Conservation (phyloP, 306 rosid species). For the Trifolium subterraneum region DNA sequence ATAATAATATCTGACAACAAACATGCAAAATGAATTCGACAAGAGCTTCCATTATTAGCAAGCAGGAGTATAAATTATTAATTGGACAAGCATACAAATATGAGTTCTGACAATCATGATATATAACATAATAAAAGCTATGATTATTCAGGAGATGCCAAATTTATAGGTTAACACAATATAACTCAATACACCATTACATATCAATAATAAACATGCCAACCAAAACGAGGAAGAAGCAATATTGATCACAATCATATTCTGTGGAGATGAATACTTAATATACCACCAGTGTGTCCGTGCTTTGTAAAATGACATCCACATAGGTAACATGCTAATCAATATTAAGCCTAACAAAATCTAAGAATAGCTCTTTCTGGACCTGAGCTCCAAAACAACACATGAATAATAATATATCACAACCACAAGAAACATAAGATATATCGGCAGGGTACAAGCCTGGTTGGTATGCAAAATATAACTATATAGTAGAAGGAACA, state of each 20-base stretch:
- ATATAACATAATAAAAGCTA: not conserved
- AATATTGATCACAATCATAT: not conserved
- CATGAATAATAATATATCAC: slow-evolving; percentile 15
- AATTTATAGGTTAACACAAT: not conserved
- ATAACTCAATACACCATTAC: not conserved
- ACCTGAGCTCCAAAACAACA: not conserved
- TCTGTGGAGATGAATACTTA: not conserved
- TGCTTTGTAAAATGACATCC: not conserved
- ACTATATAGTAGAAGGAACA: slow-evolving; percentile 17
- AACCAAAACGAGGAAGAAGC: not conserved
- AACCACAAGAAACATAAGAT: not conserved
- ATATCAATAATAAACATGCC: not conserved
- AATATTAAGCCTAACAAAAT: not conserved
- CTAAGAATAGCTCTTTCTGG: not conserved
- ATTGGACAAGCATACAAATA: slow-evolving; percentile 10
- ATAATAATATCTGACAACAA: not conserved
- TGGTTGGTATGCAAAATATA: slow-evolving; percentile 2
- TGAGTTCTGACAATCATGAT: not conserved
- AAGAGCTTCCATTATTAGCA: not conserved
- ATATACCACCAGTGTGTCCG: not conserved
- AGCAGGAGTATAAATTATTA: slow-evolving; percentile 5
- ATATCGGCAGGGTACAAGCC: not conserved
- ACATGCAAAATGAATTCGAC: slow-evolving; percentile 28
- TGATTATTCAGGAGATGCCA: not conserved
- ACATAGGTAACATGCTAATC: slow-evolving; percentile 1